phyloP scores from a whole-genome alignment of 257 asterid genomes.

The Scutellaria baicalensis region DNA sequence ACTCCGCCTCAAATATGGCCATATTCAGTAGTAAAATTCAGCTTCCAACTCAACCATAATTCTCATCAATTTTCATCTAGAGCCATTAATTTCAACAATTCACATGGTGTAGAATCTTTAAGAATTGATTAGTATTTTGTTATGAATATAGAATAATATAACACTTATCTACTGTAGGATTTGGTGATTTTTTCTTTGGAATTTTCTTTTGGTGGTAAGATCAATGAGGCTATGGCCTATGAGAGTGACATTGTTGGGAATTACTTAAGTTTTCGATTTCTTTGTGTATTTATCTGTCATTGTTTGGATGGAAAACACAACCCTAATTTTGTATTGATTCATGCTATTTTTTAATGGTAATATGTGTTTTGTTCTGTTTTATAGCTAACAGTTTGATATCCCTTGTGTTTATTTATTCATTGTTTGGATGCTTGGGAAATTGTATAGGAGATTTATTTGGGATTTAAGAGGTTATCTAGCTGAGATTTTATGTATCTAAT shows the following conservation, averaged over 20 bases:
- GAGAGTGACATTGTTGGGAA: neutral
- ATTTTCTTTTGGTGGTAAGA: neutral
- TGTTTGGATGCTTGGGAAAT: conserved; percentile 2
- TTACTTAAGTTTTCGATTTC: neutral
- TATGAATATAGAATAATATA: no score
- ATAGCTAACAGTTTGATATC: neutral
- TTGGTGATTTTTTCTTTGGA: neutral
- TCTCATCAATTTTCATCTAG: no score
- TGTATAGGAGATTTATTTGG: neutral
- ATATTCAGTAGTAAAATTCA: no score
- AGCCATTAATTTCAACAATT: no score
- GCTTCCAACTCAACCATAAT: no score
- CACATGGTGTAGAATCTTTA: no score
- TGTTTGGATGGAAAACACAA: neutral
- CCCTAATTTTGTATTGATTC: neutral
- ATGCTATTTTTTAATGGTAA: neutral
- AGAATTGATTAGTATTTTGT: no score
- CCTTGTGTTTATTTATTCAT: neutral
- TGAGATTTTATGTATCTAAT: neutral
- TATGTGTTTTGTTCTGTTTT: neutral
- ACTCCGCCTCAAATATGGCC: no score
- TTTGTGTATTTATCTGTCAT: neutral
- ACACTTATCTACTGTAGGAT: no score
- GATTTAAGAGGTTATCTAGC: neutral
- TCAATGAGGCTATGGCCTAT: neutral